These are phyloP conservation scores for Thraustotheca clavata DNA, from an alignment of 352 stramenopile genomes.

Conservation along the genomic window DNA sequence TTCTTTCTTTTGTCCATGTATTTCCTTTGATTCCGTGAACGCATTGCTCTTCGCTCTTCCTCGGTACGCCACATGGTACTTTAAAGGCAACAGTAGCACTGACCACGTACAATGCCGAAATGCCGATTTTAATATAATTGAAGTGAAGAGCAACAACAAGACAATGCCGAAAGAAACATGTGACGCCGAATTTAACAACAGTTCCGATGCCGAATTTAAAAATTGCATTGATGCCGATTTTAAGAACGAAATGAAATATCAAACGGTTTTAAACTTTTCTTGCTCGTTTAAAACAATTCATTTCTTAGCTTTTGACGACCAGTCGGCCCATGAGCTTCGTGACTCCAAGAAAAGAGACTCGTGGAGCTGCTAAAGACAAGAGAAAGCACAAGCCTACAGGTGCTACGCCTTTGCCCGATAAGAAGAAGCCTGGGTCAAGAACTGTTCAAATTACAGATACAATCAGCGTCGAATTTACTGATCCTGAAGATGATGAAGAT, in stretches of 20 bases:
- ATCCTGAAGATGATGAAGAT: not conserved
- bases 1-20: not conserved
- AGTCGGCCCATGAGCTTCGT: constrained; percentile 5
- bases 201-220: not conserved
- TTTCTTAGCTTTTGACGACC: too few relatives aligned
- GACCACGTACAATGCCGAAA: not conserved
- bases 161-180: too few relatives aligned
- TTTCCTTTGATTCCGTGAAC: not conserved
- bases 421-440: constrained; percentile 6
- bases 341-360: not conserved
- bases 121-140: not conserved
- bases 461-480: not conserved
- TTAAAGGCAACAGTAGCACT: not conserved
- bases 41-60: not conserved
- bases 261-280: not conserved
- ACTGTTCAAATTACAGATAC: not conserved
- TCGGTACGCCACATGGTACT: too few relatives aligned
- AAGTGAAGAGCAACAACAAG: too few relatives aligned
- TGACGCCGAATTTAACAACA: too few relatives aligned
- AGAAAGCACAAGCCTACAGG: constrained; percentile 12
- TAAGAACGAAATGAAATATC: not conserved
- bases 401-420: constrained; percentile 6
- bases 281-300: not conserved
- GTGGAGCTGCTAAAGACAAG: constrained; percentile 8
- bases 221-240: not conserved